Percentiles rank a stretch among this genome's conserved stretches.
phyloP scores from a whole-genome alignment of 768 basidiomycete genomes.

The Russula vinacea region DNA sequence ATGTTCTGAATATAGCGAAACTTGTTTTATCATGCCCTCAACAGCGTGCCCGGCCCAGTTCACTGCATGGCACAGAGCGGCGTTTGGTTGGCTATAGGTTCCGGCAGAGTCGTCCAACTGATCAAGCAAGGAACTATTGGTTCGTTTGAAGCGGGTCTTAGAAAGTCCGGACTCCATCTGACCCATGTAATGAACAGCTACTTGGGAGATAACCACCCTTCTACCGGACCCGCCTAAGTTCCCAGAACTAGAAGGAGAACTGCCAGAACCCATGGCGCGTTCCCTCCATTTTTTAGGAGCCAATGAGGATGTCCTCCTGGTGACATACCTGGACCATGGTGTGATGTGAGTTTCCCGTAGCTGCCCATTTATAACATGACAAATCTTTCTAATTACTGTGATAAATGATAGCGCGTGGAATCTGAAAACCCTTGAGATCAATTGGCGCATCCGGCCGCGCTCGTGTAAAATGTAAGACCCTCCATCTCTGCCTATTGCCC shows the following conservation, averaged over 20 bases:
- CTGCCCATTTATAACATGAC: background rate
- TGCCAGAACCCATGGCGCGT: conserved; percentile 4
- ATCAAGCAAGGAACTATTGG: conserved; percentile 13
- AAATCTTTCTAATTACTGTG: too few species aligned
- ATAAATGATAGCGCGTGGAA: background rate
- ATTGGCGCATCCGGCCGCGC: background rate
- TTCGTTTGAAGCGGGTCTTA: background rate
- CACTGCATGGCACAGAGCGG: conserved; percentile 2
- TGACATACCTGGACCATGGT: conserved; percentile 9
- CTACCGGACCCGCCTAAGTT: conserved; percentile 7
- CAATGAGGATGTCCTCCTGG: background rate
- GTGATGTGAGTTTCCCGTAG: background rate
- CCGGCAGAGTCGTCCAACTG: background rate
- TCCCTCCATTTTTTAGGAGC: conserved; percentile 1
- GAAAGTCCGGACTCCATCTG: background rate
- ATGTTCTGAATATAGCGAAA: background rate
- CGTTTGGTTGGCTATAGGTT: background rate
- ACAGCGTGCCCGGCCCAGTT: conserved; percentile 5
- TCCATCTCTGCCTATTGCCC: background rate
- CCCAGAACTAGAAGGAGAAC: conserved; percentile 7
- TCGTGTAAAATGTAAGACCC: conserved; percentile 9
- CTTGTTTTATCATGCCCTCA: background rate
- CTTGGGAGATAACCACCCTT: background rate
- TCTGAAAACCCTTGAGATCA: background rate
- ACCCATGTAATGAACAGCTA: background rate